A percentile compares a stretch with the other conserved stretches of the same genome.
Evolutionary conservation across 177 flowering plant genomes (phyloP).

Genomic region (Vitis hybrid): DNA sequence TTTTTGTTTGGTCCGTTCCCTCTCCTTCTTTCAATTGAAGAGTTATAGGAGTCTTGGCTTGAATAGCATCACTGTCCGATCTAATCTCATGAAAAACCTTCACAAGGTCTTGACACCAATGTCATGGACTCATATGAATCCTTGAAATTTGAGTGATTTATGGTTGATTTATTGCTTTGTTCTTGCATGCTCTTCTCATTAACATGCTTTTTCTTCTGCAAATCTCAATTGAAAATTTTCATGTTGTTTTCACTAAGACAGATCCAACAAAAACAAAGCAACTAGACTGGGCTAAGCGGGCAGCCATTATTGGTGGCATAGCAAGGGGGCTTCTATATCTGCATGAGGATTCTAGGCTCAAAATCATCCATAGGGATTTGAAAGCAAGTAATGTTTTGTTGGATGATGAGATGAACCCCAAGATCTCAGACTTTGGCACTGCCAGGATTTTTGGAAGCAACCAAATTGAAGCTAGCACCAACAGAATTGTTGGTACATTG

Average conservation of each 20-base stretch:
- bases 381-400: conserved; percentile 62
- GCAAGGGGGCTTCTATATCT: conserved; percentile 59
- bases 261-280: conserved; percentile 21
- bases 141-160: accelerated
- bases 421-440: conserved; percentile 51
- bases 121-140: too few relatives aligned
- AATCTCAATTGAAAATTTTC: not conserved
- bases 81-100: too few relatives aligned
- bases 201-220: too few relatives aligned
- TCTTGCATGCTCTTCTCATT: too few relatives aligned
- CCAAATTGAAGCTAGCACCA: conserved; percentile 31
- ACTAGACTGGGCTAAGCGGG: conserved; percentile 42
- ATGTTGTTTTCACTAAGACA: conserved; percentile 1
- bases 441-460: conserved; percentile 32
- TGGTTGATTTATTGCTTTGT: too few relatives aligned
- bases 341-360: conserved; percentile 56
- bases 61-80: too few relatives aligned
- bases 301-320: conserved; percentile 44
- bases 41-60: too few relatives aligned
- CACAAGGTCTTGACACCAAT: too few relatives aligned
- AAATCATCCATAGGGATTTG: conserved; percentile 55
- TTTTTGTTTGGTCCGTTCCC: conserved; percentile 42
- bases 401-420: conserved; percentile 50
- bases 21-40: not conserved
- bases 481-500: conserved; percentile 39